A percentile compares a stretch with the other conserved stretches of the same genome.
These are phyloP conservation scores for Phytophthora quininea DNA, from an alignment of 352 stramenopile genomes.

Conservation along the genomic window DNA sequence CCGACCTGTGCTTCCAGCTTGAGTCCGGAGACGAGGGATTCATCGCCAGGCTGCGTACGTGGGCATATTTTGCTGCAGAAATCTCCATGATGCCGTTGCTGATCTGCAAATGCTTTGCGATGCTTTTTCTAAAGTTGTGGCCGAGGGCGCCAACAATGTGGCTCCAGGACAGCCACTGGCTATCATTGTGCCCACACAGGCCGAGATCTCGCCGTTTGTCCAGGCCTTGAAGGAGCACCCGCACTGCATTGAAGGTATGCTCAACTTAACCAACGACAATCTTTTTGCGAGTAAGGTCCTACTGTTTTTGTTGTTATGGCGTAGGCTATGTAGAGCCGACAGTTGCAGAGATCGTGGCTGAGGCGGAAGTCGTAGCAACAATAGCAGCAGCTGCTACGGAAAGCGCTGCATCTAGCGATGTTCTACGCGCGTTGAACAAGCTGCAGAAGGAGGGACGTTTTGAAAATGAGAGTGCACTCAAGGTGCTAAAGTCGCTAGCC, in stretches of 20 bases:
- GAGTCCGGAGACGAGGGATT: conserved; percentile 83
- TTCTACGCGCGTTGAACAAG: conserved; percentile 77
- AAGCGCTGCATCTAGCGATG: conserved; percentile 60
- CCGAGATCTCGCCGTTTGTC: conserved; percentile 70
- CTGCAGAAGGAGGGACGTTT: conserved; percentile 85
- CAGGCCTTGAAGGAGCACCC: conserved; percentile 60
- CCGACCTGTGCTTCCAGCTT: conserved; percentile 80
- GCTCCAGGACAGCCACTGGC: conserved; percentile 71
- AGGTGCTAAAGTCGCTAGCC: conserved; percentile 84
- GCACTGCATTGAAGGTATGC: conserved; percentile 65
- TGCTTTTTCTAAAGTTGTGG: conserved; percentile 61
- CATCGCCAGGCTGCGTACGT: conserved; percentile 76
- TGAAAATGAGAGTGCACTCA: conserved; percentile 65
- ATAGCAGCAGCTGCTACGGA: conserved; percentile 12
- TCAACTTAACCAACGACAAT: neutral
- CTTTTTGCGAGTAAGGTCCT: neutral
- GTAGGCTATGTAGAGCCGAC: conserved; percentile 45
- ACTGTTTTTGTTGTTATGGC: neutral
- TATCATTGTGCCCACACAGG: conserved; percentile 73
- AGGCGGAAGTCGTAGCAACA: conserved; percentile 18
- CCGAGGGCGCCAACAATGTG: conserved; percentile 58
- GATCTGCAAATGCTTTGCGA: conserved; percentile 3
- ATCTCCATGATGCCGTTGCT: neutral
- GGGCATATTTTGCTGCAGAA: too few species aligned
- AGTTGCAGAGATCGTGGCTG: conserved; percentile 11